Base-by-base conservation (phyloP, 768 basidiomycete species). In the Paxillus rubicundulus region DNA sequence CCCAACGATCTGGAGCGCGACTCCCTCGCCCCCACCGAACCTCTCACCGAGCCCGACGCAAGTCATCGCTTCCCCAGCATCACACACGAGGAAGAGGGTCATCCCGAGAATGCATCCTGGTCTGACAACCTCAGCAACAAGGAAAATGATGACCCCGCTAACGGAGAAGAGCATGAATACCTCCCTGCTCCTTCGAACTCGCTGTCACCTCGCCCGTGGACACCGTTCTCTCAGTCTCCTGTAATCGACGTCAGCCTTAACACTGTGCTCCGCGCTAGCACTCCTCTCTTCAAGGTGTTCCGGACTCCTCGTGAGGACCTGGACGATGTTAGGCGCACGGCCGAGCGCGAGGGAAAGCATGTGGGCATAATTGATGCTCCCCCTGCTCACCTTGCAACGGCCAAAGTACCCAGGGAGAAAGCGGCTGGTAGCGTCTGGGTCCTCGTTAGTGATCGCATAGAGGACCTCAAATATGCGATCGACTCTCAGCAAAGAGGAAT, bases 201-300 rank as follows among this genome's bases (percentile, higher is more conserved):
- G 16, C 47, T 50, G 6, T 59, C 67, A 21, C 61, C 65, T 39
- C 65, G 55, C 36, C 42, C 24, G n/a, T 64, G 59, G 69, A 62
- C 63, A 5, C 49, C 69, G 12, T 54, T 60, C 54, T 66, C 67
- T 44, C 61, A 66, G 36, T 52, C 67, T 9, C 54, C 53, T 7
- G 49, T 58, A 51, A 57, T 57, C 28, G 68, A 70, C 9, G 40
- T 60, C 37, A 65, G 55, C 41, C 58, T 69, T 13, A 52, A 60
- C 28, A 58, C 63, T 28, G 66, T 54, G 9, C 56, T 69, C 18
- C 63, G 59, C 30, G 60, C 53, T 12, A 70, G 70, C 34, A 71
- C 70, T 5, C 68, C 68, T 28, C 45, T 71, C 12, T 71, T 70
- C 54, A 68, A 67, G 27, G 63, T 71, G 10, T 69, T 71, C 40